These are phyloP conservation scores for Macroventuria anomochaeta DNA, from an alignment of 2,329 filamentous ascomycete genomes.

Conservation along the genomic window DNA sequence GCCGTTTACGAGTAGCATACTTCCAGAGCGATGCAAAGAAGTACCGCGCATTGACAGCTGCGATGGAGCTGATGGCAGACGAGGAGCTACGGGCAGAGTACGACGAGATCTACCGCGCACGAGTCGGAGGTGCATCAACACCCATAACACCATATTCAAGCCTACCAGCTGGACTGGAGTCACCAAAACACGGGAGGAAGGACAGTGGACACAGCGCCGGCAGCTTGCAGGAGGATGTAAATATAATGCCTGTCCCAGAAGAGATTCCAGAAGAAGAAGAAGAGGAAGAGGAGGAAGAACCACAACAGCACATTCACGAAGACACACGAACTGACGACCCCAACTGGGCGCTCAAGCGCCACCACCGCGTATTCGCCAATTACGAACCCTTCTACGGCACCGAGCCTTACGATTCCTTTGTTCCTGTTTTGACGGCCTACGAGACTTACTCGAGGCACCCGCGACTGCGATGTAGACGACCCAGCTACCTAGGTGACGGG, in stretches of 20 bases:
- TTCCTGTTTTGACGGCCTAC: conserved; percentile 34
- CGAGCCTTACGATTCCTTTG: conserved; percentile 34
- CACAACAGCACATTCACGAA: conserved; percentile 11
- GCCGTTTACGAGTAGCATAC: conserved; percentile 36
- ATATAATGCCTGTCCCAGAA: conserved; percentile 1
- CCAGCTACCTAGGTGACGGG: conserved; percentile 30
- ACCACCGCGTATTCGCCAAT: conserved; percentile 18
- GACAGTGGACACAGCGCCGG: conserved; percentile 31
- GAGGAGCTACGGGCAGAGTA: conserved; percentile 36
- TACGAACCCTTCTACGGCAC: conserved; percentile 32
- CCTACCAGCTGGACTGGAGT: conserved; percentile 23
- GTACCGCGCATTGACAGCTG: conserved; percentile 40
- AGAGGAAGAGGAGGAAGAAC: conserved; percentile 15
- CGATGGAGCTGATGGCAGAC: conserved; percentile 41
- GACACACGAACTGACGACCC: conserved; percentile 28
- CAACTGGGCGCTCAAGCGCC: conserved; percentile 37
- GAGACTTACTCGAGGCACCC: conserved; percentile 25
- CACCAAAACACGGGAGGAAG: conserved; percentile 30
- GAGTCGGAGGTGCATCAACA: conserved; percentile 11
- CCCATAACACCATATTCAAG: conserved; percentile 18
- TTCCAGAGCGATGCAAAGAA: conserved; percentile 38
- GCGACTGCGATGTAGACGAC: conserved; percentile 25
- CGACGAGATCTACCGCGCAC: conserved; percentile 31
- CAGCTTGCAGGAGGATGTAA: conserved; percentile 9
- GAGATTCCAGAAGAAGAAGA: conserved; percentile 28